phyloP scores from a whole-genome alignment of 306 rosid genomes.

The Herpetospermum pedunculosum region DNA sequence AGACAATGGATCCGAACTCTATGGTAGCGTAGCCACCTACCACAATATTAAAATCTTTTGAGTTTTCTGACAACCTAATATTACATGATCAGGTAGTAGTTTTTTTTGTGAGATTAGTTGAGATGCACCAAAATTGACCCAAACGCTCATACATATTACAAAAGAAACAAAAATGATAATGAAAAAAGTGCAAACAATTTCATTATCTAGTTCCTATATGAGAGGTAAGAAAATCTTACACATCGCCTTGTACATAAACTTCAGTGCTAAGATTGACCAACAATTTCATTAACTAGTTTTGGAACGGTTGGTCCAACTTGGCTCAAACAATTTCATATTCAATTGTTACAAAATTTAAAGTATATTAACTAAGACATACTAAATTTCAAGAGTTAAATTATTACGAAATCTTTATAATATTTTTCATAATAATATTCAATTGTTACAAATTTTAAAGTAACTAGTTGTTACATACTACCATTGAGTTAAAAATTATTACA shows the following conservation, averaged over 20 bases:
- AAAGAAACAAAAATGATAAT: not conserved
- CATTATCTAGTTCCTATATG: not conserved
- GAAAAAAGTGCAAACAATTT: not conserved
- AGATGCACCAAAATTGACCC: not conserved
- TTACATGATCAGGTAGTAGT: not conserved
- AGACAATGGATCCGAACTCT: not conserved
- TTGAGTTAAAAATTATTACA: too few species aligned
- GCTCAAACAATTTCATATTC: too few species aligned
- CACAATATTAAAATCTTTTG: not conserved
- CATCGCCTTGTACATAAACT: conserved; percentile 85
- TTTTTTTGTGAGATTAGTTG: not conserved
- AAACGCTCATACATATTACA: not conserved
- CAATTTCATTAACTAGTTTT: too few species aligned
- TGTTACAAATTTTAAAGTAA: too few species aligned
- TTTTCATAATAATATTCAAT: too few species aligned
- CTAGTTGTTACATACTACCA: too few species aligned
- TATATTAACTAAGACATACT: too few species aligned
- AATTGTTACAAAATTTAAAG: too few species aligned
- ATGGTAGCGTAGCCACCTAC: not conserved
- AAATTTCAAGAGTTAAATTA: too few species aligned
- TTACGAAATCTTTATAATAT: too few species aligned
- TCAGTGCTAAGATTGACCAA: conserved; percentile 90
- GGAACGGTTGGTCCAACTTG: too few species aligned
- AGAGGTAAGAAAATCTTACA: conserved; percentile 40
- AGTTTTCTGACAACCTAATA: not conserved